A percentile compares a stretch with the other conserved stretches of the same genome.
Evolutionary conservation across 2,329 filamentous ascomycete genomes (phyloP).

Genomic region (Acarospora socialis): DNA sequence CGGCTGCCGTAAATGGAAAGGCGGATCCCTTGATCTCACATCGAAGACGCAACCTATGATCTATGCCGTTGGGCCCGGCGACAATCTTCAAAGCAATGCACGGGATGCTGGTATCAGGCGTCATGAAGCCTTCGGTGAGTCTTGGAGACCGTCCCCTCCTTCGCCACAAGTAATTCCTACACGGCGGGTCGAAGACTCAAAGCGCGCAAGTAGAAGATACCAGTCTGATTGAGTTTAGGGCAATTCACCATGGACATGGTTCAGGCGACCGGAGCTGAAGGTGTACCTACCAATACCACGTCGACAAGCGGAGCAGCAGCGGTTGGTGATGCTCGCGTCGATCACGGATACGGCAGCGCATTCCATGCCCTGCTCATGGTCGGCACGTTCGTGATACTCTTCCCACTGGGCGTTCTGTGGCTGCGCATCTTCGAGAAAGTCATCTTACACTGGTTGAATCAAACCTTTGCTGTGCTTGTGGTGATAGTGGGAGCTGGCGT

Average conservation of each 20-base stretch:
- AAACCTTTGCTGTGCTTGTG: slow-evolving; percentile 35
- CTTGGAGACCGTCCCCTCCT: no score
- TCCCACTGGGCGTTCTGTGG: slow-evolving; percentile 42
- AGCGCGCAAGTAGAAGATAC: slow-evolving; percentile 13
- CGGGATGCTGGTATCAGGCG: slow-evolving; percentile 33
- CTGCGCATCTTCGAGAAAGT: slow-evolving; percentile 38
- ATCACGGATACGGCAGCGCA: slow-evolving; percentile 18
- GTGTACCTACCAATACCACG: not conserved
- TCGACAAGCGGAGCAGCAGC: not conserved
- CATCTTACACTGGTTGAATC: slow-evolving; percentile 41
- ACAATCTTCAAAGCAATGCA: slow-evolving; percentile 28
- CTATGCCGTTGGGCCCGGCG: slow-evolving; percentile 41
- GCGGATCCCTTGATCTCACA: slow-evolving; percentile 37
- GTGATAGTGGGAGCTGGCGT: slow-evolving; percentile 37
- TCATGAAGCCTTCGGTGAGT: slow-evolving; percentile 38
- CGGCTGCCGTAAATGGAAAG: slow-evolving; percentile 39
- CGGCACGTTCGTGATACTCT: slow-evolving; percentile 38
- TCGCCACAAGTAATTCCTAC: slow-evolving; percentile 34
- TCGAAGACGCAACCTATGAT: slow-evolving; percentile 36
- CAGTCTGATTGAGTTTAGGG: slow-evolving; percentile 25
- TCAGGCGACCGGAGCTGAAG: slow-evolving; percentile 8
- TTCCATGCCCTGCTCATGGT: slow-evolving; percentile 38
- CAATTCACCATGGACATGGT: slow-evolving; percentile 30
- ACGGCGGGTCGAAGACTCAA: no score
- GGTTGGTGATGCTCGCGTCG: slow-evolving; percentile 10